phyloP scores from a whole-genome alignment of 441 rosid genomes.

The Populus hybrid region DNA sequence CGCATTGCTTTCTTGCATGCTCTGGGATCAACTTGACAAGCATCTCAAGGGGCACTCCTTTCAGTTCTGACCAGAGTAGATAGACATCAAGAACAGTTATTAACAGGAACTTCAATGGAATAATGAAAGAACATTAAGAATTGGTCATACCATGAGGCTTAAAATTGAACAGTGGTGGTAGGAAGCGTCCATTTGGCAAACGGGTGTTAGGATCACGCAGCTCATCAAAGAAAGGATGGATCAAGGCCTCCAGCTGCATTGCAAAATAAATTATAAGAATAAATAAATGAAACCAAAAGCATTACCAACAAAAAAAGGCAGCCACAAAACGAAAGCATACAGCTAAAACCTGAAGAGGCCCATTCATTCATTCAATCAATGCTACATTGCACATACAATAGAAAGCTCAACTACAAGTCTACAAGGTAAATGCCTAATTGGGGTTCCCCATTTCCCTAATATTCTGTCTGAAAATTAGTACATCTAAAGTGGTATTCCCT shows the following conservation, averaged over 20 bases:
- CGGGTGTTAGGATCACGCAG: constrained; percentile 73
- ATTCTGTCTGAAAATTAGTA: not conserved
- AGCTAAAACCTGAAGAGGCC: no score
- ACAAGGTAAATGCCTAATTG: not conserved
- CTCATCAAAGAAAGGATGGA: constrained; percentile 93
- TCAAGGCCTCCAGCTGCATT: constrained; percentile 69
- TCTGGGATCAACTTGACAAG: constrained; percentile 74
- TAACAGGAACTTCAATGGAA: not conserved
- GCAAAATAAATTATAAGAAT: not conserved
- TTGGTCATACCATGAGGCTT: constrained; percentile 60
- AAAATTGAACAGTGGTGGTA: constrained; percentile 90
- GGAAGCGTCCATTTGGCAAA: constrained; percentile 79
- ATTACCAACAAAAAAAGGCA: not conserved
- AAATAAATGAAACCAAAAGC: not conserved
- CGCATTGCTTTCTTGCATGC: constrained; percentile 86
- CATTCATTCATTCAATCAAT: not conserved
- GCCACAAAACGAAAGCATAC: not conserved
- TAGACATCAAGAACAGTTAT: constrained; percentile 4
- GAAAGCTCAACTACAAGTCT: not conserved
- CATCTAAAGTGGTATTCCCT: not conserved
- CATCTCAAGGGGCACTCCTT: constrained; percentile 69
- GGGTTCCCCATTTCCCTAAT: not conserved
- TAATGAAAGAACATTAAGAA: not conserved
- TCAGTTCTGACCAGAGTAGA: constrained; percentile 53
- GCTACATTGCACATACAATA: not conserved